phyloP scores from a whole-genome alignment of 768 basidiomycete species.

The Podaxis sp. region DNA sequence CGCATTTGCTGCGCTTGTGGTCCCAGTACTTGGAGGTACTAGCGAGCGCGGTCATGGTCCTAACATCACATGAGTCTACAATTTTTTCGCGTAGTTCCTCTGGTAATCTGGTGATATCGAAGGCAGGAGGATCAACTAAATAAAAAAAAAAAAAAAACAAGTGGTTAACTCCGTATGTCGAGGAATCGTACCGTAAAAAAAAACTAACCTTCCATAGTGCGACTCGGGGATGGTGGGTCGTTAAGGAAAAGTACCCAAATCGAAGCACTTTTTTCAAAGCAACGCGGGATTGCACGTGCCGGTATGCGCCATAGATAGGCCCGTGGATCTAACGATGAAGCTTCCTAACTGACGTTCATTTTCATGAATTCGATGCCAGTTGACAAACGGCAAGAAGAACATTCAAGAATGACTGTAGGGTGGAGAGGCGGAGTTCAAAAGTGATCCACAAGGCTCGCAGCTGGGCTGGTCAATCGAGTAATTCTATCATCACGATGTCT shows the following conservation, averaged over 20 bases:
- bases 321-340: no score
- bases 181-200: background rate
- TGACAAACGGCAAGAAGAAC: no score
- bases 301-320: background rate
- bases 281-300: background rate
- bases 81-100: constrained; percentile 7
- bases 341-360: no score
- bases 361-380: no score
- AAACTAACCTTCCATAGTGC: constrained; percentile 7
- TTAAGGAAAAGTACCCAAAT: background rate
- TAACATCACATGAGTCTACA: constrained; percentile 2
- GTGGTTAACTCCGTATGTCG: background rate
- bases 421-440: constrained; percentile 5
- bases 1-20: background rate
- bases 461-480: background rate
- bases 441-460: background rate
- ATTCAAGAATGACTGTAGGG: background rate
- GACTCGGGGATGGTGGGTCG: background rate
- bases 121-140: background rate
- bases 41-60: constrained; percentile 1
- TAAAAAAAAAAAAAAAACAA: background rate
- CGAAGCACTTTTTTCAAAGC: background rate
- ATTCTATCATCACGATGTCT: constrained; percentile 7
- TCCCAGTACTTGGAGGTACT: constrained; percentile 9
- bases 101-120: constrained; percentile 2